phyloP scores from a whole-genome alignment of 805 yeast species.

The Zygosaccharomyces rouxii region DNA sequence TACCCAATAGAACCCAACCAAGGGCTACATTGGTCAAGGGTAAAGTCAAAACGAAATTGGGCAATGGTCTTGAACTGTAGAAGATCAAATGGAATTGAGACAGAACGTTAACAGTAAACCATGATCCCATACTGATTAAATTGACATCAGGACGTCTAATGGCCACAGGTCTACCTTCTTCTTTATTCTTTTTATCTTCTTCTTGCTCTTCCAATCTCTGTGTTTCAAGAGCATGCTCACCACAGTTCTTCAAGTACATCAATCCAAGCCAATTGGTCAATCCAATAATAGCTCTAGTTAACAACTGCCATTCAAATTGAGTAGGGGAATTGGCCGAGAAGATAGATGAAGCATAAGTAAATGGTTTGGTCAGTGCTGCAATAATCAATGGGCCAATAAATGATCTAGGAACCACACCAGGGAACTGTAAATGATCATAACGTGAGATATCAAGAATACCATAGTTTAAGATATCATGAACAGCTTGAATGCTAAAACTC shows the following conservation, averaged over 20 bases:
- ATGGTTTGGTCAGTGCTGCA: conserved; percentile 43
- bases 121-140: conserved; percentile 40
- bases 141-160: conserved; percentile 9
- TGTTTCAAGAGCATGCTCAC: conserved; percentile 26
- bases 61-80: conserved; percentile 80
- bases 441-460: conserved; percentile 44
- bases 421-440: conserved; percentile 75
- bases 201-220: conserved; percentile 14
- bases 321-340: conserved; percentile 25
- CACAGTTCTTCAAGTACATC: conserved; percentile 45
- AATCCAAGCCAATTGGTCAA: conserved; percentile 53
- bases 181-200: conserved; percentile 15
- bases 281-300: conserved; percentile 61
- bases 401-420: conserved; percentile 87
- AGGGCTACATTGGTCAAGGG: conserved; percentile 64
- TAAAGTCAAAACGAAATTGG: conserved; percentile 74
- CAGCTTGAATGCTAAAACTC: conserved; percentile 85
- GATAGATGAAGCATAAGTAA: conserved; percentile 16
- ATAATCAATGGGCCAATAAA: conserved; percentile 67
- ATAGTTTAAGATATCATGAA: conserved; percentile 69
- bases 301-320: conserved; percentile 48
- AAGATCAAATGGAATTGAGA: conserved; percentile 76
- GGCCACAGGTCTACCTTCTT: conserved; percentile 11
- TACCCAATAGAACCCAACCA: conserved; percentile 47
- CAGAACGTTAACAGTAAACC: conserved; percentile 56